phyloP scores from a whole-genome alignment of 1,284 basidiomycete genomes.

The Ceratobasidium papillatum region DNA sequence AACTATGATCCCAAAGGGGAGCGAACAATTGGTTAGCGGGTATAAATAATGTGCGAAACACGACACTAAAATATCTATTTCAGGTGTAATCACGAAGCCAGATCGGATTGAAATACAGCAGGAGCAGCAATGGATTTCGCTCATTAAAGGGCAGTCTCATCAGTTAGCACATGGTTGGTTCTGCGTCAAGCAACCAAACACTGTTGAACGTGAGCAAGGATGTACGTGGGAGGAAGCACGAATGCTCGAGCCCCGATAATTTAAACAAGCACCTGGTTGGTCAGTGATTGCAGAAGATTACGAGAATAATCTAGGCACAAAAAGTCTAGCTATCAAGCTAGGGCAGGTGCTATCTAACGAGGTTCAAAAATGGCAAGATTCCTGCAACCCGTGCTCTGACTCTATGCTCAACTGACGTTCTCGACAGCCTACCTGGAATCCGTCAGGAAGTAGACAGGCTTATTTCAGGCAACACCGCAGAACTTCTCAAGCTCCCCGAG shows the following conservation, averaged over 20 bases:
- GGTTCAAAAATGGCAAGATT: constrained; percentile 62
- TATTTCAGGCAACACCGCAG: not conserved
- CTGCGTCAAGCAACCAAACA: constrained; percentile 71
- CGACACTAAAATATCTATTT: not conserved
- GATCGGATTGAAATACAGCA: constrained; percentile 60
- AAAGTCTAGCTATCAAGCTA: constrained; percentile 62
- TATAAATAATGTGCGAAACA: not conserved
- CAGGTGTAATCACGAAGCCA: constrained; percentile 73
- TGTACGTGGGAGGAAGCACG: constrained; percentile 56
- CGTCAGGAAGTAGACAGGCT: not conserved
- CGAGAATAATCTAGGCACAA: constrained; percentile 63
- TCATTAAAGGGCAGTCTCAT: constrained; percentile 60
- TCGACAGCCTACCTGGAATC: constrained; percentile 1
- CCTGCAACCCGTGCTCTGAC: too few species aligned
- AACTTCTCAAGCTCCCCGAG: not conserved
- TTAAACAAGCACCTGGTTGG: constrained; percentile 63
- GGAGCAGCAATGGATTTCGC: constrained; percentile 54
- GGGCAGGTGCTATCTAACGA: constrained; percentile 62
- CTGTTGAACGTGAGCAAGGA: constrained; percentile 59
- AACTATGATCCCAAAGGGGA: constrained; percentile 1
- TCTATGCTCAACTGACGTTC: not conserved
- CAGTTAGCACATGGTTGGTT: constrained; percentile 67
- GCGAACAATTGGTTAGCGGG: not conserved
- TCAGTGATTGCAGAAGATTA: constrained; percentile 52
- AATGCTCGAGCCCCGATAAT: constrained; percentile 57